Percentiles rank a stretch among this genome's conserved stretches.
Evolutionary conservation across 1,284 basidiomycete species (phyloP).

Genomic region (Heliocybe sulcata): DNA sequence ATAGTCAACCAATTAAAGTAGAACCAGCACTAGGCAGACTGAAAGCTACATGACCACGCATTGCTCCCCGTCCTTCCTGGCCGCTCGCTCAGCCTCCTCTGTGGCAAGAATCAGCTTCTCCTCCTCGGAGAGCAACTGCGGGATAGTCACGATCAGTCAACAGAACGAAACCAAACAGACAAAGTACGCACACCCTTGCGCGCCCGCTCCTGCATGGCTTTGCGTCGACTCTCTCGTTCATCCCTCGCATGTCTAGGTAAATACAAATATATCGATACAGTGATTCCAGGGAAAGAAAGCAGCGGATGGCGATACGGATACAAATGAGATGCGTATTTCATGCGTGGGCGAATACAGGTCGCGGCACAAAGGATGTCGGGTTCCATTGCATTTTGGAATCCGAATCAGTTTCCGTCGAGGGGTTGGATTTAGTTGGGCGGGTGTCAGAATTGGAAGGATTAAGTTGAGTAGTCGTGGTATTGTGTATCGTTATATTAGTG

Average conservation of each 20-base stretch:
- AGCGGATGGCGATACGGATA: slow-evolving; percentile 13
- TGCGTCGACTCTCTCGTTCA: slow-evolving; percentile 57
- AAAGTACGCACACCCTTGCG: slow-evolving; percentile 53
- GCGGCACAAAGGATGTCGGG: slow-evolving; percentile 50
- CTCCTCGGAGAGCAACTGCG: slow-evolving; percentile 27
- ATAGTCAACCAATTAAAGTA: too few relatives aligned
- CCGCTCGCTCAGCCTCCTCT: slow-evolving; percentile 30
- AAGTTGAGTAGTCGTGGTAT: slow-evolving; percentile 8
- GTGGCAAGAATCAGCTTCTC: slow-evolving; percentile 58
- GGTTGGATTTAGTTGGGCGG: slow-evolving; percentile 16
- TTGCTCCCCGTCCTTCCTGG: slow-evolving; percentile 31
- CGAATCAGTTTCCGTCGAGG: slow-evolving; percentile 7
- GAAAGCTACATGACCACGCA: slow-evolving; percentile 50
- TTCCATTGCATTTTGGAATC: slow-evolving; percentile 15
- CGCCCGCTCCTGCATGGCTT: slow-evolving; percentile 61
- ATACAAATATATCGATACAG: too few relatives aligned
- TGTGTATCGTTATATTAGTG: slow-evolving; percentile 1
- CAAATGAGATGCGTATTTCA: slow-evolving; percentile 27
- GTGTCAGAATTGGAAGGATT: slow-evolving; percentile 12
- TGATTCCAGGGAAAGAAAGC: slow-evolving; percentile 8
- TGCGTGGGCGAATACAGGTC: slow-evolving; percentile 53
- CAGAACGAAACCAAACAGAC: not conserved
- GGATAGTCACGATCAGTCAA: slow-evolving; percentile 5
- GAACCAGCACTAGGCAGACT: not conserved
- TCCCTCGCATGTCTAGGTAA: slow-evolving; percentile 67